Evolutionary conservation across 2,329 filamentous ascomycete genomes (phyloP).

Genomic region (Coleophoma cylindrospora): DNA sequence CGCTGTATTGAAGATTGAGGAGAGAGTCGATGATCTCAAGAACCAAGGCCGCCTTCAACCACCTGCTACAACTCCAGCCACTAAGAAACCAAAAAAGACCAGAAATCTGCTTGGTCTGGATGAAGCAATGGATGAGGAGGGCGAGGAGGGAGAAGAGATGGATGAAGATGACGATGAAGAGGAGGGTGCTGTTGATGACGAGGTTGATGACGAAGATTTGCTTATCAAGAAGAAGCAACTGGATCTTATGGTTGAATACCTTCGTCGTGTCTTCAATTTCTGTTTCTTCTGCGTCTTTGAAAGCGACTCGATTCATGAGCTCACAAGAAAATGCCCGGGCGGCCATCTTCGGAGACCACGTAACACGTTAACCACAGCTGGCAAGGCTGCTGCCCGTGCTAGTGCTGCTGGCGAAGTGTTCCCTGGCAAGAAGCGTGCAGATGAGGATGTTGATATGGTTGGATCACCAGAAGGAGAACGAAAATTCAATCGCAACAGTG

Average conservation of each 20-base stretch:
- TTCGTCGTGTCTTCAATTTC: constrained; percentile 95
- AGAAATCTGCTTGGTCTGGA: constrained; percentile 52
- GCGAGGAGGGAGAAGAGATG: constrained; percentile 67
- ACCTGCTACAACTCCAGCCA: constrained; percentile 43
- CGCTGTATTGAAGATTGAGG: constrained; percentile 75
- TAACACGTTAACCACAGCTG: constrained; percentile 75
- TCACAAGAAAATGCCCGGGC: constrained; percentile 92
- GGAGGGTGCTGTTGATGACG: constrained; percentile 62
- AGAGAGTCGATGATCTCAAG: constrained; percentile 77
- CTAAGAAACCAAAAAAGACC: constrained; percentile 58
- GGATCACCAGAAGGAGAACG: constrained; percentile 65
- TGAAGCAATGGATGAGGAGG: constrained; percentile 55
- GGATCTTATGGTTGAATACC: constrained; percentile 91
- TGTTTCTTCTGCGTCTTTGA: constrained; percentile 99
- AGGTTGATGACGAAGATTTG: constrained; percentile 85
- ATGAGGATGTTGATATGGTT: constrained; percentile 47
- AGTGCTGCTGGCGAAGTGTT: constrained; percentile 80
- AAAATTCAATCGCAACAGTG: constrained; percentile 56
- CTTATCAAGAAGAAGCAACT: constrained; percentile 94
- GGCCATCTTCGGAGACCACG: constrained; percentile 93
- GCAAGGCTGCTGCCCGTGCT: constrained; percentile 79
- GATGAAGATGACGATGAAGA: constrained; percentile 73
- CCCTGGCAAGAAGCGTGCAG: constrained; percentile 72
- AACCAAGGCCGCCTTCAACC: constrained; percentile 74
- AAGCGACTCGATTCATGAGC: constrained; percentile 92